phyloP scores from a whole-genome alignment of 306 rosid genomes.

The Quillaja saponaria region DNA sequence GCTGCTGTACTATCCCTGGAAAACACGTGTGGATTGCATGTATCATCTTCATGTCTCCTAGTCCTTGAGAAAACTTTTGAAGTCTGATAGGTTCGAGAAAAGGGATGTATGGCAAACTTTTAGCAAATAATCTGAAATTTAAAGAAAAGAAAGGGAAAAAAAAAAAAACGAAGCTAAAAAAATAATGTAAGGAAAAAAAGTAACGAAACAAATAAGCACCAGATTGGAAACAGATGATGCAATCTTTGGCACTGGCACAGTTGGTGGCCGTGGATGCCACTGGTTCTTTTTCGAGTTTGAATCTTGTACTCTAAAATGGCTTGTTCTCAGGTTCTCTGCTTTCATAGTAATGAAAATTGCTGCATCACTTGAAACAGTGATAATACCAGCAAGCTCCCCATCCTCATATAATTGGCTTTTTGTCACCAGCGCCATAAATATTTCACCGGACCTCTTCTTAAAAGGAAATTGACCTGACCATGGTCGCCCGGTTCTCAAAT shows the following conservation, averaged over 20 bases:
- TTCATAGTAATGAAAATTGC: constrained; percentile 32
- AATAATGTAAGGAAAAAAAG: constrained; percentile 13
- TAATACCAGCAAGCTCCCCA: constrained; percentile 53
- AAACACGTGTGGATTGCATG: constrained; percentile 13
- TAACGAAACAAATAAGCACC: constrained; percentile 40
- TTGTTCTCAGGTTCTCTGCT: constrained; percentile 31
- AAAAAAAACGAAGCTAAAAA: background rate
- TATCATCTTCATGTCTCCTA: constrained; percentile 36
- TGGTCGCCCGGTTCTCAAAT: constrained; percentile 46
- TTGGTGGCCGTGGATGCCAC: constrained; percentile 48
- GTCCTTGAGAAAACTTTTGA: constrained; percentile 44
- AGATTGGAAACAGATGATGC: constrained; percentile 73
- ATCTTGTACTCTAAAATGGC: constrained; percentile 35
- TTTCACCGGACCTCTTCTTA: constrained; percentile 66
- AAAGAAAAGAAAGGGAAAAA: constrained; percentile 3
- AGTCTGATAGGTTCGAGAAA: constrained; percentile 43
- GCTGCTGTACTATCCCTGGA: constrained; percentile 34
- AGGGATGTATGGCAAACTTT: constrained; percentile 3
- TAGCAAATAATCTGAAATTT: constrained; percentile 16
- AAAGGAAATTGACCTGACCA: constrained; percentile 80
- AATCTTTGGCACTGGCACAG: constrained; percentile 52
- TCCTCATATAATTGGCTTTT: constrained; percentile 61
- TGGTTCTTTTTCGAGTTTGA: constrained; percentile 46
- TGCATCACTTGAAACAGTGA: constrained; percentile 65
- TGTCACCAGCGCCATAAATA: constrained; percentile 58